Conservation (phyloP, 2,329 filamentous ascomycete species). For the Pseudogymnoascus sp. region DNA sequence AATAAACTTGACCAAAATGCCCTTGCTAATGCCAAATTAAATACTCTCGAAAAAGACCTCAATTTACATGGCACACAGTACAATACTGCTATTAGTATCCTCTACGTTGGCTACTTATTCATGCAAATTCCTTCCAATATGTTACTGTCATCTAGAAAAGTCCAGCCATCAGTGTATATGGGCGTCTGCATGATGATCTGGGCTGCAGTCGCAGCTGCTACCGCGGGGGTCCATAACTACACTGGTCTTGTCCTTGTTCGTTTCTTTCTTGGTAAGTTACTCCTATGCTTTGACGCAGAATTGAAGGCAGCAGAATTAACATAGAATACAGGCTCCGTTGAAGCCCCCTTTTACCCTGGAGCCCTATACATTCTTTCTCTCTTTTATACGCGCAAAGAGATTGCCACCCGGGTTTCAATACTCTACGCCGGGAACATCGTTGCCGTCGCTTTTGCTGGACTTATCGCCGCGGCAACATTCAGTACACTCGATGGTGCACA, state of each 20-base stretch:
- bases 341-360: conserved; percentile 36
- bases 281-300: conserved; percentile 10
- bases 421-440: conserved; percentile 39
- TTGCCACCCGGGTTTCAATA: conserved; percentile 36
- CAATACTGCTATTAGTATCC: conserved; percentile 23
- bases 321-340: background rate
- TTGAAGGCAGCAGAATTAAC: background rate
- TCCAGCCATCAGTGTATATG: conserved; percentile 38
- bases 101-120: conserved; percentile 26
- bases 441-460: conserved; percentile 39
- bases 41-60: conserved; percentile 28
- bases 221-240: conserved; percentile 32
- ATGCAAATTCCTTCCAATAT: conserved; percentile 34
- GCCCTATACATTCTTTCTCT: conserved; percentile 42
- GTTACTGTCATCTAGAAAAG: conserved; percentile 26
- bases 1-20: conserved; percentile 28
- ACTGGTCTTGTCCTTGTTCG: conserved; percentile 33
- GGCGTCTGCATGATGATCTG: conserved; percentile 28
- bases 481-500: conserved; percentile 12
- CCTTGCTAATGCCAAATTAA: conserved; percentile 27
- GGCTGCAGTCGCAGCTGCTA: conserved; percentile 29
- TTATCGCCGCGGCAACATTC: conserved; percentile 42
- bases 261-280: conserved; percentile 17
- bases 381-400: conserved; percentile 45
- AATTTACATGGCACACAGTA: conserved; percentile 30